A percentile compares a stretch with the other conserved stretches of the same genome.
These are phyloP conservation scores for Xerocomellus chrysenteron DNA, from an alignment of 768 basidiomycete species.

Conservation along the genomic window DNA sequence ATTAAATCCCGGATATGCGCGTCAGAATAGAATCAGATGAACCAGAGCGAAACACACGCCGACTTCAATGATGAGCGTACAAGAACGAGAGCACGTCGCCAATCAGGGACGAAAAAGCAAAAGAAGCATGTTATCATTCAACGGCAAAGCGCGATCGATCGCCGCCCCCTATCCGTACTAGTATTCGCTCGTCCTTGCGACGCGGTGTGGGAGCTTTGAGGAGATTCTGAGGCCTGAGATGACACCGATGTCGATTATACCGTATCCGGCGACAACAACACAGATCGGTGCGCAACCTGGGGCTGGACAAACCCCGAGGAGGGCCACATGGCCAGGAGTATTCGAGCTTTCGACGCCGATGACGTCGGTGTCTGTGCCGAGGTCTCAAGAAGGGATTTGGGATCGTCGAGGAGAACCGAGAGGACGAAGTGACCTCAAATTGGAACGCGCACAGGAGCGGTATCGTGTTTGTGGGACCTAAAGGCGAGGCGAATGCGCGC, in stretches of 20 bases:
- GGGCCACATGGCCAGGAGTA: neutral
- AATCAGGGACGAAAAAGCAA: too few relatives aligned
- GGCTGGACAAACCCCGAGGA: conserved; percentile 22
- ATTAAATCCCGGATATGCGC: too few relatives aligned
- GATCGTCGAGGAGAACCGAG: neutral
- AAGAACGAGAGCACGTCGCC: too few relatives aligned
- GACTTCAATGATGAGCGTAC: too few relatives aligned
- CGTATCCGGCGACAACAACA: conserved; percentile 10
- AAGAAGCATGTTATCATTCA: too few relatives aligned
- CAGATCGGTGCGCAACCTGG: conserved; percentile 1
- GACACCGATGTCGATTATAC: conserved; percentile 25
- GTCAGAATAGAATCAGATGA: too few relatives aligned
- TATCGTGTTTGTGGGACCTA: neutral
- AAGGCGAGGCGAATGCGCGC: neutral
- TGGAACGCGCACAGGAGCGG: neutral
- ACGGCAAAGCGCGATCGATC: too few relatives aligned
- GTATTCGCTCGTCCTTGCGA: too few relatives aligned
- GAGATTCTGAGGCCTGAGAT: conserved; percentile 22
- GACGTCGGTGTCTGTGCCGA: conserved; percentile 21
- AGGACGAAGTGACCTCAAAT: neutral
- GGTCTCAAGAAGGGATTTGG: conserved; percentile 10
- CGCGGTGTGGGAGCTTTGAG: conserved; percentile 17
- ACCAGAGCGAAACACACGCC: too few relatives aligned
- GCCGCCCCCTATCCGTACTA: too few relatives aligned
- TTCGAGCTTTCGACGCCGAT: conserved; percentile 17